Evolutionary conservation across 495 filamentous ascomycete species (phyloP), one percentile per base, ranked within the genome.

Genomic region (Penicillium antarcticum): DNA sequence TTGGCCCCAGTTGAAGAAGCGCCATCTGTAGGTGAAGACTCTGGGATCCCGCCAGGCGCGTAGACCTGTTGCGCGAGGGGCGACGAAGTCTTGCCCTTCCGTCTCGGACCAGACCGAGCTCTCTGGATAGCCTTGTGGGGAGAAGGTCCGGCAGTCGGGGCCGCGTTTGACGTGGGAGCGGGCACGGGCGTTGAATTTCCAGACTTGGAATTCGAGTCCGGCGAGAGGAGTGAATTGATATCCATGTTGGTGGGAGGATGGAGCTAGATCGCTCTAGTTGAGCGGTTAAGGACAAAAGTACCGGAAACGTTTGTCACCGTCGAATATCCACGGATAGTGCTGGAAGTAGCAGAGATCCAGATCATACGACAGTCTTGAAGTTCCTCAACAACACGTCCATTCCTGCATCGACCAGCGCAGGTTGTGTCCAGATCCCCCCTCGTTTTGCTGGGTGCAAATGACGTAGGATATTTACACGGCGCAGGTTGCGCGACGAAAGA

Each of bases 161-260:
- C 53, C 14, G 68, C 51, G 51, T 53, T 52, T 23, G 73, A 62
- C n/a, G 66, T 45, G 58, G 67, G 54, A 56, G 61, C 55, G 52
- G 61, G 55, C 61, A 67, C 54, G 63, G 73, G 66, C 49, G 77
- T 67, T 36, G 66, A 72, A 54, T 57, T 68, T 53, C 73, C 73
- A 59, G 61, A 63, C 57, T 75, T 65, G 18, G 72, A 69, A 58
- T 84, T 77, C 46, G 82, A 77, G 47, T 87, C 82, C 66, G 85
- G 83, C 52, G 86, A 87, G 53, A 89, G 79, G 39, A 89, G 78
- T 24, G 81, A 85, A 70, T 77, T 85, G 74, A 89, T 89, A 60
- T 89, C 84, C 86, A 89, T 88, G 42, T 61, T 72, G 48, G 26
- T 40, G n/a, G 31, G 5, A 29, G 7, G 19, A 46, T 36, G 34